Conservation (phyloP, 2,329 filamentous ascomycete species). For the Paracamarosporium sp. region DNA sequence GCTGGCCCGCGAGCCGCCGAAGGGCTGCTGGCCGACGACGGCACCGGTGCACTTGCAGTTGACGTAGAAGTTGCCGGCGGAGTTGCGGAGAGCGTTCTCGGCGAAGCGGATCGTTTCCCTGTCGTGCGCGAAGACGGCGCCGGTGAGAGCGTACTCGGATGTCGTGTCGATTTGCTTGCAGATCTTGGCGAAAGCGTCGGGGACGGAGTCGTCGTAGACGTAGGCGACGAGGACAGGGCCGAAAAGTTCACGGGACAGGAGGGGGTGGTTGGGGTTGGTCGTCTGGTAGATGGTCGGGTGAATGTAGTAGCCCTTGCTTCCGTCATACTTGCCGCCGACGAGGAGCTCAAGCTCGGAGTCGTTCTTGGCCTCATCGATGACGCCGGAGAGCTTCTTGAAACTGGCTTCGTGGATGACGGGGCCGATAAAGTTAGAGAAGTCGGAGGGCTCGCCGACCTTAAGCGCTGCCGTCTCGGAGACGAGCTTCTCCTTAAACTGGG, state of each 20-base stretch:
- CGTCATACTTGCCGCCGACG: constrained; percentile 78
- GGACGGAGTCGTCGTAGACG: constrained; percentile 74
- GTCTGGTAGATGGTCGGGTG: constrained; percentile 83
- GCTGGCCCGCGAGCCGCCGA: constrained; percentile 62
- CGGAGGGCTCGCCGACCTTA: constrained; percentile 72
- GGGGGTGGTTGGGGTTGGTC: constrained; percentile 73
- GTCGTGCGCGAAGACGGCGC: constrained; percentile 76
- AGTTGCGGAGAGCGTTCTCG: constrained; percentile 73
- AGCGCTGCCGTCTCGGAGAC: constrained; percentile 73
- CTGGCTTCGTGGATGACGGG: constrained; percentile 84
- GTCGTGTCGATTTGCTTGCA: constrained; percentile 72
- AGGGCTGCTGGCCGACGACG: constrained; percentile 58
- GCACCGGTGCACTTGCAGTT: constrained; percentile 75
- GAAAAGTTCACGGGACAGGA: constrained; percentile 81
- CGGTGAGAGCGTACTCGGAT: constrained; percentile 79
- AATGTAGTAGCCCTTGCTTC: constrained; percentile 80
- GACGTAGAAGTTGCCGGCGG: constrained; percentile 85
- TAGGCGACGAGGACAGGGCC: constrained; percentile 77
- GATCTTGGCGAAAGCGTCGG: constrained; percentile 64
- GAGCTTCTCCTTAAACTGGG: constrained; percentile 72
- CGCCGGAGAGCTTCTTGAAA: constrained; percentile 79
- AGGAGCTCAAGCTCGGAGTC: constrained; percentile 77
- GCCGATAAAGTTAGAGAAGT: constrained; percentile 81
- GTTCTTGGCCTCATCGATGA: constrained; percentile 80
- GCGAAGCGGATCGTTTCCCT: constrained; percentile 70